Percentiles rank a stretch among this genome's conserved stretches.
These are phyloP conservation scores for Linum usitatissimum DNA, from an alignment of 345 rosid species.

Conservation along the genomic window DNA sequence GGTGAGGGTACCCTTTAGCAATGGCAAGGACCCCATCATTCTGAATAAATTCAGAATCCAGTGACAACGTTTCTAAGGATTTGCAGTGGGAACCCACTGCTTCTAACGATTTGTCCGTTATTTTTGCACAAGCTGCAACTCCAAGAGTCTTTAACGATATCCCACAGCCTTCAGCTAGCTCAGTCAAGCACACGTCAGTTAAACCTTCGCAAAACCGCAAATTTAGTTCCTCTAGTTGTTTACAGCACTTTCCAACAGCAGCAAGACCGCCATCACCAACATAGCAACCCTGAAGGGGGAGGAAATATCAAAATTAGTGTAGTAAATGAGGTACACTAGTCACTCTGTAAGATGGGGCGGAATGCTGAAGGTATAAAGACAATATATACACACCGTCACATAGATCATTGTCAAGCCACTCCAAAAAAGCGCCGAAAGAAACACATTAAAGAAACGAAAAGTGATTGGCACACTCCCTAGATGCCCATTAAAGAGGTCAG, in stretches of 20 bases:
- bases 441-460: too few relatives aligned
- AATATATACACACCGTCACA: too few relatives aligned
- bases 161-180: conserved; percentile 49
- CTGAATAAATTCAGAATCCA: conserved; percentile 75
- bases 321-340: background rate
- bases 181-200: conserved; percentile 63
- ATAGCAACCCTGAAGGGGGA: conserved; percentile 47
- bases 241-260: conserved; percentile 61
- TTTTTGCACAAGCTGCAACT: conserved; percentile 78
- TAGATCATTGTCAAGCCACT: background rate
- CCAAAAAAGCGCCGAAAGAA: too few relatives aligned
- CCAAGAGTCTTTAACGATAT: conserved; percentile 63
- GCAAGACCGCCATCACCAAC: conserved; percentile 75
- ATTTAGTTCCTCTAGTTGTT: conserved; percentile 61
- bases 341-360: background rate
- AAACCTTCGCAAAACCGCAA: conserved; percentile 86
- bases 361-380: background rate
- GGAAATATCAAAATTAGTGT: background rate
- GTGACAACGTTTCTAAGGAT: conserved; percentile 47
- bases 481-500: background rate
- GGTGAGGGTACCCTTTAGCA: conserved; percentile 57
- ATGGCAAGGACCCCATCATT: conserved; percentile 60
- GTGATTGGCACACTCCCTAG: background rate
- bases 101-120: conserved; percentile 60
- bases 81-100: conserved; percentile 63